phyloP scores from a whole-genome alignment of 2,329 filamentous ascomycete species.

The Diaporthe longicolla region DNA sequence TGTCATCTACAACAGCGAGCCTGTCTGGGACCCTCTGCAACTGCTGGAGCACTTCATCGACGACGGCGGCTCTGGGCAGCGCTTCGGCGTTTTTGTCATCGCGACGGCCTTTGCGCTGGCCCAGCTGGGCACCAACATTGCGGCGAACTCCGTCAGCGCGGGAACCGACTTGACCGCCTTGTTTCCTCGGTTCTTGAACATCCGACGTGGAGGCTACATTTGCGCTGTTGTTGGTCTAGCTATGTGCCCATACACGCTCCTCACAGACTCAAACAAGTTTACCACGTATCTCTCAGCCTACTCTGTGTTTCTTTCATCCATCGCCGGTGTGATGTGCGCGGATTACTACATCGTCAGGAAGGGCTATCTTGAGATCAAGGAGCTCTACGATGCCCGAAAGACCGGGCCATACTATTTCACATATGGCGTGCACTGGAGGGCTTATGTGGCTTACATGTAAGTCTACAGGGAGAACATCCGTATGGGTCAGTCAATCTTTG shows the following conservation, averaged over 20 bases:
- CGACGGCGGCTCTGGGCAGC: constrained; percentile 76
- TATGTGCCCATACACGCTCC: constrained; percentile 89
- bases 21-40: constrained; percentile 81
- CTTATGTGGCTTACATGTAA: constrained; percentile 82
- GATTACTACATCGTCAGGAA: constrained; percentile 91
- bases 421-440: constrained; percentile 84
- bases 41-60: constrained; percentile 77
- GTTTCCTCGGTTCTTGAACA: constrained; percentile 84
- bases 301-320: constrained; percentile 93
- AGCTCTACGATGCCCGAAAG: constrained; percentile 81
- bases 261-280: constrained; percentile 83
- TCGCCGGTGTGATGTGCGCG: constrained; percentile 89
- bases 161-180: constrained; percentile 87
- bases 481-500: no score
- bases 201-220: constrained; percentile 88
- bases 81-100: constrained; percentile 84
- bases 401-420: constrained; percentile 81
- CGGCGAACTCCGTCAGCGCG: constrained; percentile 87
- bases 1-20: constrained; percentile 73
- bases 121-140: constrained; percentile 89
- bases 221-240: constrained; percentile 84
- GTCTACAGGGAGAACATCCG: background rate
- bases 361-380: constrained; percentile 83
- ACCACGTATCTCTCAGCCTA: constrained; percentile 93
- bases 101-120: constrained; percentile 80